Evolutionary conservation across 495 filamentous ascomycete genomes (phyloP).

Genomic region (Penicillium soppii): DNA sequence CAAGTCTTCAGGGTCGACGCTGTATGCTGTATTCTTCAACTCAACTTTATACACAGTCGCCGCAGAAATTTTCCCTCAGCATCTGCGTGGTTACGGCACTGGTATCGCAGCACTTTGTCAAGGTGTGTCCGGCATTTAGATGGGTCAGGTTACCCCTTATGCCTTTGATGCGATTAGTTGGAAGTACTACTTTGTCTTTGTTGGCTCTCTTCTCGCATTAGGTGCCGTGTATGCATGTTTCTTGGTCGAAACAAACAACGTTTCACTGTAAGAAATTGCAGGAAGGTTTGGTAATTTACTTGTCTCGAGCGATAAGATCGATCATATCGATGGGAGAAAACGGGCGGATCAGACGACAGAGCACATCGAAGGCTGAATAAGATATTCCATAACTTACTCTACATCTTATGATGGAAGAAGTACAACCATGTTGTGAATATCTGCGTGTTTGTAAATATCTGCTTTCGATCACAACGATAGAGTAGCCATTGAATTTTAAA

Average conservation of each 20-base stretch:
- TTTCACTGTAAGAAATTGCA: conserved; percentile 49
- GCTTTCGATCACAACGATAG: too few relatives aligned
- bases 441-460: too few relatives aligned
- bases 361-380: too few relatives aligned
- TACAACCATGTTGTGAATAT: too few relatives aligned
- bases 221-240: conserved; percentile 41
- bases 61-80: conserved; percentile 18
- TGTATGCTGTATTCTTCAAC: conserved; percentile 32
- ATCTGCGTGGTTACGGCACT: conserved; percentile 16
- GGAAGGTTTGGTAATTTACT: conserved; percentile 40
- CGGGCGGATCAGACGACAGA: too few relatives aligned
- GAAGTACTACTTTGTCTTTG: conserved; percentile 42
- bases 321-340: too few relatives aligned
- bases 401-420: too few relatives aligned
- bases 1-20: conserved; percentile 36
- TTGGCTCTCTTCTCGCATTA: conserved; percentile 29
- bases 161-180: conserved; percentile 35
- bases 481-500: too few relatives aligned
- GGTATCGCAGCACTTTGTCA: conserved; percentile 21
- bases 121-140: conserved; percentile 24
- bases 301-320: neutral
- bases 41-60: conserved; percentile 22
- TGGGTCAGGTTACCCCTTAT: conserved; percentile 40
- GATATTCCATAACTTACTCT: too few relatives aligned
- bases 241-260: conserved; percentile 46